Evolutionary conservation across 108 stramenopile species (phyloP), one percentile per base, ranked within the genome.

Genomic region (Conticribra guillardii): DNA sequence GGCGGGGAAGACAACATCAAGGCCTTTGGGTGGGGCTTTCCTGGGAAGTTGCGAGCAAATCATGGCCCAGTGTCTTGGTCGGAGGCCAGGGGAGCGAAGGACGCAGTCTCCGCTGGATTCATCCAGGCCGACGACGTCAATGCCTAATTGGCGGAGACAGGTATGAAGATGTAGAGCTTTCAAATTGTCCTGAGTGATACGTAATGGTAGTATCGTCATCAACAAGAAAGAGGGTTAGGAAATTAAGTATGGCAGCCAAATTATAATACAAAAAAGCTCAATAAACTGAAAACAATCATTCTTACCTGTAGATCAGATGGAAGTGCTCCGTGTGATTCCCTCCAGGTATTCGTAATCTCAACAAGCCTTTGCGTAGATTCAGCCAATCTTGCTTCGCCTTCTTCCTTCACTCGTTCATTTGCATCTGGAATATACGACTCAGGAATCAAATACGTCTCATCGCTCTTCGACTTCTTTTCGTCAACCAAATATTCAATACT

Each of bases 131-230:
- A 91, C 84, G 45, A 93, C 56, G 57, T 95, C 94, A 52, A 95
- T 88, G 2, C 94, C 94, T 22, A 95, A 67, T 45, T 80, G 83
- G 29, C 94, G 80, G 14, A 90, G 85, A 51, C 89, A 95, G 30
- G 91, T 83, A 61, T 95, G 89, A 23, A 95, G 73, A 73, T 95
- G 94, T 49, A 95, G 72, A 30, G 87, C 85, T 63, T 95, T 95
- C 41, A 95, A 73, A 24, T 82, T 81, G 23, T 44, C 69, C 68
- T 94, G 90, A n/a, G n/a, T n/a, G n/a, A n/a, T n/a, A n/a, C n/a
- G n/a, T n/a, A n/a, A n/a, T n/a, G n/a, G n/a, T n/a, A n/a, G n/a
- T n/a, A n/a, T n/a, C n/a, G 2, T 18, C 7, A 8, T 34, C 21
- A 62, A 52, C n/a, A 26, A 59, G 4, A 16, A 15, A 19, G 64